Conservation (phyloP, 768 basidiomycete genomes). For the Trametes coccinea region DNA sequence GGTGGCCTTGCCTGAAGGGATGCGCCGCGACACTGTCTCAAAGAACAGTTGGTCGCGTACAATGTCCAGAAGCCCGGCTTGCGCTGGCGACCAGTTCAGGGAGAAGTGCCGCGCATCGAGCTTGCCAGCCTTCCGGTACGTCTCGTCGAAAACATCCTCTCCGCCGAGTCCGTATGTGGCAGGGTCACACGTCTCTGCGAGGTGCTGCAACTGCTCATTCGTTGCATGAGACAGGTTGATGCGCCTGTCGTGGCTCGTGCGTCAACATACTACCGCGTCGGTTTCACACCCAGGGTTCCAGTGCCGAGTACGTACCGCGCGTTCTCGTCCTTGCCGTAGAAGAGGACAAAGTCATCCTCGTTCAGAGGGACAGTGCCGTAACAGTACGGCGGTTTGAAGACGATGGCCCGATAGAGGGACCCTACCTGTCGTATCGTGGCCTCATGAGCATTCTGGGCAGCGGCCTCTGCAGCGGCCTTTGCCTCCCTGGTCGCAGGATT, state of each 20-base stretch:
- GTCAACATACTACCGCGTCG: constrained; percentile 19
- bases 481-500: too few relatives aligned
- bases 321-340: neutral
- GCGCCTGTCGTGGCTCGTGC: too few relatives aligned
- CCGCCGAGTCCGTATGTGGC: constrained; percentile 42
- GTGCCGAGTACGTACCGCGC: neutral
- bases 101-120: constrained; percentile 19
- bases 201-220: too few relatives aligned
- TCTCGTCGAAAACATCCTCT: constrained; percentile 43
- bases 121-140: constrained; percentile 49
- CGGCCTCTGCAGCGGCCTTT: too few relatives aligned
- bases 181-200: neutral
- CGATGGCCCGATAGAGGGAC: neutral
- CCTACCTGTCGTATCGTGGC: too few relatives aligned
- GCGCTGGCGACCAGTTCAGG: too few relatives aligned
- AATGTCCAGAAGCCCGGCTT: too few relatives aligned
- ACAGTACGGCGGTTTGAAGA: neutral
- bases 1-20: too few relatives aligned
- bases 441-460: too few relatives aligned
- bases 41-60: too few relatives aligned
- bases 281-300: constrained; percentile 35
- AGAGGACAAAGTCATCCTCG: neutral
- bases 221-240: too few relatives aligned
- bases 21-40: too few relatives aligned
- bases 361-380: neutral